These are phyloP conservation scores for Starmerella tilneyi DNA, from an alignment of 805 yeast species.

Conservation along the genomic window DNA sequence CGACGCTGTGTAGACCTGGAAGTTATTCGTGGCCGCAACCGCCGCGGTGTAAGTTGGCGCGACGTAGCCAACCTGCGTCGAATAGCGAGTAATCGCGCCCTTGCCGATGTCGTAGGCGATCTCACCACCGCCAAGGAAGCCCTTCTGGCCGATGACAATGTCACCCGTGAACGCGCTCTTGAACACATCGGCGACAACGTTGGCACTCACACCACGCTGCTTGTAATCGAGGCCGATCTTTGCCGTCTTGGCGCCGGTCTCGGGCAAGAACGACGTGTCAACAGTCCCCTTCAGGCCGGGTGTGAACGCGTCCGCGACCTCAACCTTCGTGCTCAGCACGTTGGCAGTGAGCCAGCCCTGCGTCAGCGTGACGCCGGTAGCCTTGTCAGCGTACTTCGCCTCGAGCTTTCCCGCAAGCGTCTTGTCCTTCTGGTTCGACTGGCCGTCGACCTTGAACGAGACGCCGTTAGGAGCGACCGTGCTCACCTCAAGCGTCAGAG, in stretches of 20 bases:
- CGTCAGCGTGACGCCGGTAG: constrained; percentile 82
- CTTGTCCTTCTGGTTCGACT: constrained; percentile 64
- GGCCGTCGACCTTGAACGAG: constrained; percentile 86
- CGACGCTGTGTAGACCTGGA: constrained; percentile 59
- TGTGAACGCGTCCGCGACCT: constrained; percentile 80
- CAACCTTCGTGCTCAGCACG: constrained; percentile 83
- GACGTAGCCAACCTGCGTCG: constrained; percentile 87
- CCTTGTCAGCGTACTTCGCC: constrained; percentile 85
- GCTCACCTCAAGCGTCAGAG: constrained; percentile 80
- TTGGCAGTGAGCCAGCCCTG: constrained; percentile 98
- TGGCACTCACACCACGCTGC: constrained; percentile 86
- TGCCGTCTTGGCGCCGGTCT: constrained; percentile 65
- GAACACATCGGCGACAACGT: constrained; percentile 87
- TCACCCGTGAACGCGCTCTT: constrained; percentile 98
- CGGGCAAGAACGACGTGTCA: constrained; percentile 80
- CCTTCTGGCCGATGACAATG: constrained; percentile 88
- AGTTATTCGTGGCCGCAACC: constrained; percentile 73
- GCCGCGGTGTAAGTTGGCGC: constrained; percentile 80
- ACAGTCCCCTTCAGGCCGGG: constrained; percentile 93
- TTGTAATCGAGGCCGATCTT: constrained; percentile 82
- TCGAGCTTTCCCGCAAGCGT: constrained; percentile 81
- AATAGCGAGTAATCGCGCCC: constrained; percentile 87
- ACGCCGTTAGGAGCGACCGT: constrained; percentile 96
- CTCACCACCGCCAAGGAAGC: constrained; percentile 94
- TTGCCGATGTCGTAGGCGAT: constrained; percentile 89